Evolutionary conservation across 2,329 filamentous ascomycete genomes (phyloP).

Genomic region (Penicillium sp.): DNA sequence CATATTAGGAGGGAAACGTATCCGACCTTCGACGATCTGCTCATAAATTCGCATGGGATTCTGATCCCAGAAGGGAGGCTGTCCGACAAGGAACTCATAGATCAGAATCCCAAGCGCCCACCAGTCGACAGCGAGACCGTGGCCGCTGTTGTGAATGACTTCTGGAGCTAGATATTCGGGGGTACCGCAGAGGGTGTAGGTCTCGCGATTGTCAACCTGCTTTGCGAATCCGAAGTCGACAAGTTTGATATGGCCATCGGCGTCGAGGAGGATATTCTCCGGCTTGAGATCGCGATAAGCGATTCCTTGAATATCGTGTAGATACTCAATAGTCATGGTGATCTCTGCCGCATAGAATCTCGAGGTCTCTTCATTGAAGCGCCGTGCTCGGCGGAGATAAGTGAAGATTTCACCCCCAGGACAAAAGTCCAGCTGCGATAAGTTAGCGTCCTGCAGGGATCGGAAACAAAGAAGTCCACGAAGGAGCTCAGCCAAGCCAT

Average conservation of each 20-base stretch:
- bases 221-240: slow-evolving; percentile 71
- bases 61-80: slow-evolving; percentile 69
- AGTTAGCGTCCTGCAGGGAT: slow-evolving; percentile 20
- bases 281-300: slow-evolving; percentile 68
- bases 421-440: slow-evolving; percentile 62
- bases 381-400: slow-evolving; percentile 62
- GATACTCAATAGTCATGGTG: slow-evolving; percentile 64
- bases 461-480: background rate
- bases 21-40: slow-evolving; percentile 65
- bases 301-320: slow-evolving; percentile 65
- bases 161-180: slow-evolving; percentile 69
- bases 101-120: slow-evolving; percentile 69
- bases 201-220: slow-evolving; percentile 59
- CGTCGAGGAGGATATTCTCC: slow-evolving; percentile 68
- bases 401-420: slow-evolving; percentile 69
- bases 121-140: slow-evolving; percentile 68
- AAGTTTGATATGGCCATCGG: slow-evolving; percentile 65
- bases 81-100: slow-evolving; percentile 68
- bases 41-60: slow-evolving; percentile 71
- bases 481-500: slow-evolving; percentile 19
- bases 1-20: slow-evolving; percentile 64
- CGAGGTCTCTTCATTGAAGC: slow-evolving; percentile 64
- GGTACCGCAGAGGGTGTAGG: slow-evolving; percentile 68
- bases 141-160: slow-evolving; percentile 66
- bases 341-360: slow-evolving; percentile 70